Evolutionary conservation across 192 early-diverging fungal genomes (phyloP), one percentile per base, ranked within the genome.

Genomic region (Mortierella antarctica): DNA sequence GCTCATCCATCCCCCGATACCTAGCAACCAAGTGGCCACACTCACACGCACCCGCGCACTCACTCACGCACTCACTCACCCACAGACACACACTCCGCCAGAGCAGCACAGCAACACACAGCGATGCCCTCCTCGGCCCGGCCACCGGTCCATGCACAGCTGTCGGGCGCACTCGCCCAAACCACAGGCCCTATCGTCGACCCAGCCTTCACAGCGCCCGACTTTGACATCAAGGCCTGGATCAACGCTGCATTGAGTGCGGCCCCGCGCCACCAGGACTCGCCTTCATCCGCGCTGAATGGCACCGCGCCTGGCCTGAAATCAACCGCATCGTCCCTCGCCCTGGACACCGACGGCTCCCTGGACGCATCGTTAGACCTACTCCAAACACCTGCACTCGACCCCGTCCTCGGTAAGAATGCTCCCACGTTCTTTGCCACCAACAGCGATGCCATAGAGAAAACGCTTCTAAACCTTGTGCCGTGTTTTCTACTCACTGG

Each of bases 211-310:
- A 67, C 74, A 11, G 70, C 71, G 5, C 61, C 74, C 23, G 86
- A 88, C 17, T 92, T 93, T 73, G 76, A 92, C 52, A 78, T 91
- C 45, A 93, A 92, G 74, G 65, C 65, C 39, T 93, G 92, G 92
- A 88, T 93, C 59, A 93, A 93, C 65, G 53, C 62, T 17, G 82
- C 83, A 0, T 70, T 92, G 2, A 64, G 71, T n/a, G 45, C 57
- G n/a, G 15, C 45, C 17, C 61, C 72, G 14, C 58, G 64, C 51
- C 59, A 76, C 31, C 72, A 46, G n/a, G 53, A 63, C 12, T 14
- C 65, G 17, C 41, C 57, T 20, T 50, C 21, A 11, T 46, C 45
- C 42, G 46, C 62, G 23, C 42, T 21, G 21, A 52, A 39, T 46
- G 4, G 31, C 8, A 44, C 41, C 47, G 44, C 52, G 4, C 18